Base-by-base conservation (phyloP, 2,329 filamentous ascomycete genomes). In the Sporothrix curviconia region DNA sequence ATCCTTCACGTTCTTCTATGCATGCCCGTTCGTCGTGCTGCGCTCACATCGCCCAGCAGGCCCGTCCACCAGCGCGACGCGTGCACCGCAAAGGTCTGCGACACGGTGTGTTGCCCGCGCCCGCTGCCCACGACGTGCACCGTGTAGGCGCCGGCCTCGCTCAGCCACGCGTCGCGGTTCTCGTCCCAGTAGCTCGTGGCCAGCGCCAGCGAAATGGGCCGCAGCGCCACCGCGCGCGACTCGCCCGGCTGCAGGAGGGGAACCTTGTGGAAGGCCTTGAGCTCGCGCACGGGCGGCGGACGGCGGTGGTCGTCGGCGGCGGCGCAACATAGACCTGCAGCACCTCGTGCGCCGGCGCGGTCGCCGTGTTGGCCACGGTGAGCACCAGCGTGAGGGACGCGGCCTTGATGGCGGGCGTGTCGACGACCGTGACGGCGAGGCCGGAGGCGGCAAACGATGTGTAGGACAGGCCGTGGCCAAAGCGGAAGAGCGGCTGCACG, bases 401-500 rank as follows among this genome's bases (percentile, higher is more conserved):
- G 0, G 76, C 74, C 1, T 71, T 77, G 17, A 81, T 69, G 1
- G 67, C 74, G 5, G n/a, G n/a, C n/a, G 32, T 34, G 3, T 44
- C 56, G 0, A 11, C 9, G 9, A 32, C 44, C 1, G 28, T 4
- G 12, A 64, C 36, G 4, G 25, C 15, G 19, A 62, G 25, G 19
- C 74, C 67, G 1, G 69, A 74, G 56, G 71, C 69, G 9, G 69
- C 64, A 68, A 92, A 92, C 0, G 74, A 82, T 0, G 88, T 91
- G 71, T 92, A 94, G 15, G 85, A 88, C 1, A 94, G 76, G 2
- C 90, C 90, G 66, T 90, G 85, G 12, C 89, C 89, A 67, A 95
- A 95, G 58, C 86, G 79, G 71, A 92, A 94, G 28, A 87, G 78
- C 0, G 86, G 81, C 1, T 78, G 75, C 4, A 83, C 77, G 36